Conservation (phyloP, 192 early-diverging fungal species). For the Gamsiella multidivaricata region DNA sequence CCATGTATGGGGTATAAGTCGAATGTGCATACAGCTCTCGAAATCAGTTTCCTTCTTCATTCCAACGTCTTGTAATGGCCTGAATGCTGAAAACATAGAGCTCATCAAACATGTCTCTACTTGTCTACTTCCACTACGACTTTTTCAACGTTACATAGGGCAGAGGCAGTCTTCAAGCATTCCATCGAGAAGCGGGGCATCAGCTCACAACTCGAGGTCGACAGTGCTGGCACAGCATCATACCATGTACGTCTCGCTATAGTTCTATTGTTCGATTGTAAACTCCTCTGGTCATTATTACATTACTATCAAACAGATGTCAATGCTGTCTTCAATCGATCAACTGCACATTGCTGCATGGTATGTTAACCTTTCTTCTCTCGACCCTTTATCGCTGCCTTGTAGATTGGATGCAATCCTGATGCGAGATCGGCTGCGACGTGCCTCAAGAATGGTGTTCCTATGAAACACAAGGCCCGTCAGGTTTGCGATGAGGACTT, state of each 20-base stretch:
- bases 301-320: not conserved
- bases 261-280: too few relatives aligned
- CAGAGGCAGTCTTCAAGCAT: slow-evolving; percentile 91
- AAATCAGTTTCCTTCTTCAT: not conserved
- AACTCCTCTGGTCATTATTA: too few relatives aligned
- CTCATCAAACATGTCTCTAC: not conserved
- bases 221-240: slow-evolving; percentile 87
- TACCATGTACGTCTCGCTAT: slow-evolving; percentile 82
- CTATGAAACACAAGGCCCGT: slow-evolving; percentile 80
- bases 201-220: slow-evolving; percentile 71
- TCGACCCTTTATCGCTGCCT: not conserved
- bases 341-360: too few relatives aligned
- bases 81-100: too few relatives aligned
- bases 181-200: slow-evolving; percentile 71
- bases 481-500: slow-evolving; percentile 76
- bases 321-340: not conserved
- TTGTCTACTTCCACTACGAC: not conserved
- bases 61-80: too few relatives aligned
- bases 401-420: slow-evolving; percentile 70
- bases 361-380: not conserved
- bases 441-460: slow-evolving; percentile 76
- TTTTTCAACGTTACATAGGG: slow-evolving; percentile 73
- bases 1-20: slow-evolving; percentile 43
- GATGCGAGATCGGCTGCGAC: slow-evolving; percentile 76
- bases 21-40: too few relatives aligned